Percentiles rank a stretch among this genome's conserved stretches.
Evolutionary conservation across 2,329 filamentous ascomycete species (phyloP).

Genomic region (Cladophialophora immunda): DNA sequence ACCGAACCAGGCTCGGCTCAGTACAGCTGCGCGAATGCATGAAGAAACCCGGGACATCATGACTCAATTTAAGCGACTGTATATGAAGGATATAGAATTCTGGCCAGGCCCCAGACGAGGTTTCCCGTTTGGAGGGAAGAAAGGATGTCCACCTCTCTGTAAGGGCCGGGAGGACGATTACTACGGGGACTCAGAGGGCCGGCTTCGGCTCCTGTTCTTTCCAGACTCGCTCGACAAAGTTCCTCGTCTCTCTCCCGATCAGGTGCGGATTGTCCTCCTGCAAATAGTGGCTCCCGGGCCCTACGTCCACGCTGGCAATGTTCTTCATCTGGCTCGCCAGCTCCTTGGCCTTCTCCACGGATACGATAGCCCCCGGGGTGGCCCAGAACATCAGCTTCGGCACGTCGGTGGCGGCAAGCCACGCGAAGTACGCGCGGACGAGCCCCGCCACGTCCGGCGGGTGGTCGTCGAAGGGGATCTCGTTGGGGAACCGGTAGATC

Average conservation of each 20-base stretch:
- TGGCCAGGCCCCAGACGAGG: no score
- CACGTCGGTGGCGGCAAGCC: not conserved
- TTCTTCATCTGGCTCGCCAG: not conserved
- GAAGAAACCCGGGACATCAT: no score
- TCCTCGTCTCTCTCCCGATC: slow-evolving; percentile 14
- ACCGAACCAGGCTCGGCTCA: no score
- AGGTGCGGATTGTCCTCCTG: slow-evolving; percentile 16
- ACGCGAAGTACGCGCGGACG: slow-evolving; percentile 7
- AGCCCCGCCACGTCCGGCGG: slow-evolving; percentile 6
- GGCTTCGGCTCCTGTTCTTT: no score
- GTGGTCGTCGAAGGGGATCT: slow-evolving; percentile 4
- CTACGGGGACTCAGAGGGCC: no score
- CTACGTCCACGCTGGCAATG: not conserved
- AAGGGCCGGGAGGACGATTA: no score
- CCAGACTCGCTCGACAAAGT: slow-evolving; percentile 7
- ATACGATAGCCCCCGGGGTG: not conserved
- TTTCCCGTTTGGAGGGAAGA: no score
- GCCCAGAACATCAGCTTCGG: slow-evolving; percentile 8
- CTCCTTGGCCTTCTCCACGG: not conserved
- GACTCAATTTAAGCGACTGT: no score
- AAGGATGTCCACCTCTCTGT: no score
- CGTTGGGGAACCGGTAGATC: slow-evolving; percentile 12
- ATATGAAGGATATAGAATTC: no score
- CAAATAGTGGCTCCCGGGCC: slow-evolving; percentile 2
- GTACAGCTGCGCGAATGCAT: no score